phyloP scores from a whole-genome alignment of 768 basidiomycete species.

The Trametes cubensis region DNA sequence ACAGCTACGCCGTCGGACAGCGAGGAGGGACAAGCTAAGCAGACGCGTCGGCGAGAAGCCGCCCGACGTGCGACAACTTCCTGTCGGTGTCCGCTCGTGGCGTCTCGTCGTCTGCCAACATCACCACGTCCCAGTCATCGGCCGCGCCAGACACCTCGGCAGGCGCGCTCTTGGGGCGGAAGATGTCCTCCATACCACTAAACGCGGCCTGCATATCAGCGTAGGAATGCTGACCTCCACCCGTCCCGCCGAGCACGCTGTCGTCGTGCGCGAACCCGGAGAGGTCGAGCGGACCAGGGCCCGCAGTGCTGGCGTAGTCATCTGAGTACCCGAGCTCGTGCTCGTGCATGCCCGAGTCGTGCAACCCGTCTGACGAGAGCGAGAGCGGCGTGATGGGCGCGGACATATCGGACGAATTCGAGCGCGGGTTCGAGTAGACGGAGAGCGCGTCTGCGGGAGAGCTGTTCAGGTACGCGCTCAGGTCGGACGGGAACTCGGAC shows the following conservation, averaged over 20 bases:
- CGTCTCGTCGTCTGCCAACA: conserved; percentile 11
- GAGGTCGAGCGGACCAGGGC: no score
- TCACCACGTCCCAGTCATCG: conserved; percentile 5
- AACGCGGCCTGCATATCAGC: conserved; percentile 10
- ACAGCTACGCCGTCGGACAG: not conserved
- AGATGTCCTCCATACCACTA: conserved; percentile 12
- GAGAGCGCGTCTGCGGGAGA: conserved; percentile 16
- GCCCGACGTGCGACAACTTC: conserved; percentile 9
- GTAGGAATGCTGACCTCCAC: conserved; percentile 1
- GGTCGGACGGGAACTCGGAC: not conserved
- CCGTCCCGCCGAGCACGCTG: not conserved
- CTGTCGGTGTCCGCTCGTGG: conserved; percentile 11
- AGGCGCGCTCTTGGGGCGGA: conserved; percentile 12
- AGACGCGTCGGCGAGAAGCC: not conserved
- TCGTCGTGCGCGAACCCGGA: not conserved
- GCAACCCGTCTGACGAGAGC: conserved; percentile 3
- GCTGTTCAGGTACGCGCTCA: conserved; percentile 3
- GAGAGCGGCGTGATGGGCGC: conserved; percentile 27
- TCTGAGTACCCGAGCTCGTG: conserved; percentile 8
- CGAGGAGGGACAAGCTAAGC: not conserved
- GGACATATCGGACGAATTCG: conserved; percentile 22
- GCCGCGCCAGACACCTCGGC: not conserved
- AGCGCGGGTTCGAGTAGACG: conserved; percentile 21
- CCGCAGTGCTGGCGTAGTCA: not conserved
- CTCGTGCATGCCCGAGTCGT: not conserved